A percentile compares a stretch with the other conserved stretches of the same genome.
Conservation (phyloP, 331 rosid species). For the Cydonia oblonga region DNA sequence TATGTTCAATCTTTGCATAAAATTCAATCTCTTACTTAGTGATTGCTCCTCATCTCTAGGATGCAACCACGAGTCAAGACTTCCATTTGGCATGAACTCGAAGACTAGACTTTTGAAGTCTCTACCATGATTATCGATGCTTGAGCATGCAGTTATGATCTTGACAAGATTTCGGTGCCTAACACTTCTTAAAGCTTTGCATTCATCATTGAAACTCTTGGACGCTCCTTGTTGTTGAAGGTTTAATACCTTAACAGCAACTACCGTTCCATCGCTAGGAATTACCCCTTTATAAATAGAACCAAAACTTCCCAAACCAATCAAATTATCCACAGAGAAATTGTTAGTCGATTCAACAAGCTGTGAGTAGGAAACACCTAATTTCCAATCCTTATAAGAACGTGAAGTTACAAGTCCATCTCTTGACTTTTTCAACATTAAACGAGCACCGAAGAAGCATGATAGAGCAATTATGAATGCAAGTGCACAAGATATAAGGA, state of each 20-base stretch:
- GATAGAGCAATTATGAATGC: not conserved
- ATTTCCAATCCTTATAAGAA: too few species aligned
- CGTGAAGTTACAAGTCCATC: not conserved
- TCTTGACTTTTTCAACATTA: not conserved
- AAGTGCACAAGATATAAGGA: not conserved
- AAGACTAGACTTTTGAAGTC: not conserved
- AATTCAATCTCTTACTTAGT: fast-evolving
- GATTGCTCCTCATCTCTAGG: not conserved
- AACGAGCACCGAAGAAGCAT: not conserved
- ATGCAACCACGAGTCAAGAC: not conserved
- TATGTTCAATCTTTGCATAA: not conserved
- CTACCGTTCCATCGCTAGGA: not conserved
- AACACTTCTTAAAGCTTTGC: conserved; percentile 15
- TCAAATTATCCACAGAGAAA: too few species aligned
- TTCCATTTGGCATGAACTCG: not conserved
- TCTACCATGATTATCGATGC: not conserved
- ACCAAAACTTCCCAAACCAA: too few species aligned
- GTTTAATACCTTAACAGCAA: too few species aligned
- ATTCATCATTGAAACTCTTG: too few species aligned
- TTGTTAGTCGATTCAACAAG: too few species aligned
- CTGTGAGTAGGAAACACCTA: too few species aligned
- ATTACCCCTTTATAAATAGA: too few species aligned
- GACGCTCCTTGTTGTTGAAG: too few species aligned
- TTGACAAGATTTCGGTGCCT: conserved; percentile 44
- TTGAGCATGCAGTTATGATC: not conserved